phyloP scores from a whole-genome alignment of 2,329 filamentous ascomycete species.

The Neopestalotiopsis sp. region DNA sequence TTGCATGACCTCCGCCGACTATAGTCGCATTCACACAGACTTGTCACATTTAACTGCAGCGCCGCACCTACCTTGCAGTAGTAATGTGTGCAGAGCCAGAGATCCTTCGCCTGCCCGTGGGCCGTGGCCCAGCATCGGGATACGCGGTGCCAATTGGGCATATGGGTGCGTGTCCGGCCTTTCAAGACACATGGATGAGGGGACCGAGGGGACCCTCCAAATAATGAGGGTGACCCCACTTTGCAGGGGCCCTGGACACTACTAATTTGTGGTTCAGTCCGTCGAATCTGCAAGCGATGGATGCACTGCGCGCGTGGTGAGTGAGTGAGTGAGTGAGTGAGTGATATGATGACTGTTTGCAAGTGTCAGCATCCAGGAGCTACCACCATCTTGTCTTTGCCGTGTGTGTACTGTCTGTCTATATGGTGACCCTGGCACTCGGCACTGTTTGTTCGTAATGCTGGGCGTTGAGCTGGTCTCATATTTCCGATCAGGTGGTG shows the following conservation, averaged over 20 bases:
- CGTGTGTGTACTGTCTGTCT: not conserved
- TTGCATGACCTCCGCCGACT: not conserved
- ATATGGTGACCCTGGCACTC: not conserved
- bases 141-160: not conserved
- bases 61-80: not conserved
- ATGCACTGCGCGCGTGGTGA: not conserved
- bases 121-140: not conserved
- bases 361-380: too few relatives aligned
- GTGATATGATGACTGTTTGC: too few relatives aligned
- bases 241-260: not conserved
- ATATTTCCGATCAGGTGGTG: conserved; percentile 11
- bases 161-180: not conserved
- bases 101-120: not conserved
- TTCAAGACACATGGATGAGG: not conserved
- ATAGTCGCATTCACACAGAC: conserved; percentile 1
- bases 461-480: not conserved
- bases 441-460: not conserved
- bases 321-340: too few relatives aligned
- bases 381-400: too few relatives aligned
- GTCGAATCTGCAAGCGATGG: not conserved
- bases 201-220: not conserved
- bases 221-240: not conserved
- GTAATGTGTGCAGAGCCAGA: not conserved
- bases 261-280: not conserved
- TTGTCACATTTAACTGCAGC: not conserved